Percentiles rank a stretch among this genome's conserved stretches.
Conservation (phyloP, 495 filamentous ascomycete species). For the Xylaria flabelliformis region DNA sequence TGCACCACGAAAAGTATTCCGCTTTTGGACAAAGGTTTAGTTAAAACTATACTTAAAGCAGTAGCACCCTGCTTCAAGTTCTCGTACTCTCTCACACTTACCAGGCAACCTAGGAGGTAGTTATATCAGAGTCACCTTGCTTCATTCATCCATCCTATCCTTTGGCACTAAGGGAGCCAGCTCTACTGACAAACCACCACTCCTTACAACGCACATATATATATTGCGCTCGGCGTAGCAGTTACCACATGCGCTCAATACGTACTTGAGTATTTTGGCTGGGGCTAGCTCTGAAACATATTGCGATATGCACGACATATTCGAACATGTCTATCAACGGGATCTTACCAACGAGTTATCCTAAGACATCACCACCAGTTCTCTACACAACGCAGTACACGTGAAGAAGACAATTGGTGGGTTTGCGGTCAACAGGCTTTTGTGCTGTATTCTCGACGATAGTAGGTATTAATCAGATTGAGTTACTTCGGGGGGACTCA, state of each 20-base stretch:
- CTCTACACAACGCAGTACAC: not conserved
- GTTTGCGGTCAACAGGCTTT: slow-evolving; percentile 11
- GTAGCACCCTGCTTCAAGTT: slow-evolving; percentile 3
- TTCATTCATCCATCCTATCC: not conserved
- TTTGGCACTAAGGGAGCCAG: not conserved
- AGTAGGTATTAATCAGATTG: not conserved
- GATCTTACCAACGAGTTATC: slow-evolving; percentile 11
- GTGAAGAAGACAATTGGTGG: slow-evolving; percentile 8
- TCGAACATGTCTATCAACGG: slow-evolving; percentile 20
- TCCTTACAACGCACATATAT: not conserved
- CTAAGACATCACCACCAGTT: slow-evolving; percentile 1
- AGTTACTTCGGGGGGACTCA: not conserved
- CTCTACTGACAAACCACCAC: not conserved
- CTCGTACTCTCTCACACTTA: not conserved
- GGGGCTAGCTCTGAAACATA: slow-evolving; percentile 21
- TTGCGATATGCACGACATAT: slow-evolving; percentile 3
- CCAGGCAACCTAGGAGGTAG: not conserved
- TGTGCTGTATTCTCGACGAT: not conserved
- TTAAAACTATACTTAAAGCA: slow-evolving; percentile 6
- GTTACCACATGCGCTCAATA: not conserved
- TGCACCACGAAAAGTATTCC: slow-evolving; percentile 11
- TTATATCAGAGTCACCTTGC: not conserved
- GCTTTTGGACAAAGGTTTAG: slow-evolving; percentile 24
- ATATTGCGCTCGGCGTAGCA: not conserved
- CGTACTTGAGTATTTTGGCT: slow-evolving; percentile 9